Evolutionary conservation across 495 filamentous ascomycete genomes (phyloP).

Genomic region (Penicillium steckii): DNA sequence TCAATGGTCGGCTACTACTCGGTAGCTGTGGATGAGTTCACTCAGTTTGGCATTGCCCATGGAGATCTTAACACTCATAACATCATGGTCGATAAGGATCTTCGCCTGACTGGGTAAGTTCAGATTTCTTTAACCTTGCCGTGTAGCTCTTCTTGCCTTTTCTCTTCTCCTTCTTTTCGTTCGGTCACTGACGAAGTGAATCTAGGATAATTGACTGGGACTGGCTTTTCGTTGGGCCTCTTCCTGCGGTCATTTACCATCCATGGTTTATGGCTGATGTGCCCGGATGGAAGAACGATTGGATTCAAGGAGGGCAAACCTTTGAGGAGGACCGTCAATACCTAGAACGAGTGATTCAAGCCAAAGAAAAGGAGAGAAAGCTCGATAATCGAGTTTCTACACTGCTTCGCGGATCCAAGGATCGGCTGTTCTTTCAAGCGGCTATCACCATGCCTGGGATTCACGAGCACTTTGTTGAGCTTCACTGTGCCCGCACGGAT

Average conservation of each 20-base stretch:
- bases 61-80: neutral
- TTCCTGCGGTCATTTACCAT: neutral
- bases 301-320: neutral
- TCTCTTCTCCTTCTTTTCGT: neutral
- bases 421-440: neutral
- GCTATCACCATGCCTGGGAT: neutral
- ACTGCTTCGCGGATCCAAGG: neutral
- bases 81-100: neutral
- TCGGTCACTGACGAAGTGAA: neutral
- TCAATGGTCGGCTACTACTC: neutral
- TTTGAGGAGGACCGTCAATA: neutral
- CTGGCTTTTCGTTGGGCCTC: neutral
- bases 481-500: constrained; percentile 14
- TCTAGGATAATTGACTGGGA: neutral
- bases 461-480: constrained; percentile 1
- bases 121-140: neutral
- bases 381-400: neutral
- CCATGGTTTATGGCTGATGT: constrained; percentile 1
- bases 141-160: too few relatives aligned
- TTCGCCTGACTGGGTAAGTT: neutral
- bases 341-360: neutral
- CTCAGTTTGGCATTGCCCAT: neutral
- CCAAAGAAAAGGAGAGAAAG: neutral
- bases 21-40: neutral
- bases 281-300: neutral